phyloP scores from a whole-genome alignment of 2,329 filamentous ascomycete species.

The Botrytis galanthina region DNA sequence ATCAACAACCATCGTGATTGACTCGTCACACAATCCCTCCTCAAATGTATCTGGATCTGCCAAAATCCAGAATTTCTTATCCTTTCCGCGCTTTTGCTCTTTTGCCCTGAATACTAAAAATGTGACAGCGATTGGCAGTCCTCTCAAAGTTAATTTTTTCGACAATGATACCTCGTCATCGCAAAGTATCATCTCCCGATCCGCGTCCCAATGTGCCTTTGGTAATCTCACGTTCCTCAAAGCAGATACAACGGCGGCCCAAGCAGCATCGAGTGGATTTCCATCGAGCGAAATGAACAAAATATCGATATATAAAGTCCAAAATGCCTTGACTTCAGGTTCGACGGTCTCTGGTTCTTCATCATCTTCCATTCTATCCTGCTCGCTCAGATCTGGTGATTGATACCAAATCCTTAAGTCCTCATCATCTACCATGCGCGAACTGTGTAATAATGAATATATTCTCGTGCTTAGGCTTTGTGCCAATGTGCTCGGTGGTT shows the following conservation, averaged over 20 bases:
- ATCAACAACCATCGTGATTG: slow-evolving; percentile 80
- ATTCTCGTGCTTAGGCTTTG: slow-evolving; percentile 80
- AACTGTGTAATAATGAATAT: slow-evolving; percentile 71
- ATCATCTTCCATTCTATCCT: slow-evolving; percentile 44
- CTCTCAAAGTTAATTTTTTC: slow-evolving; percentile 56
- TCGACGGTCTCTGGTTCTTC: slow-evolving; percentile 36
- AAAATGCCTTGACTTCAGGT: slow-evolving; percentile 74
- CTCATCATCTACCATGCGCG: slow-evolving; percentile 60
- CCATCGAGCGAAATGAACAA: slow-evolving; percentile 91
- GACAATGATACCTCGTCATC: slow-evolving; percentile 56
- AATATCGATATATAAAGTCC: slow-evolving; percentile 94
- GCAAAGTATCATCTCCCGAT: slow-evolving; percentile 77
- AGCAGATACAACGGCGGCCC: slow-evolving; percentile 80
- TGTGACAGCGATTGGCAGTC: slow-evolving; percentile 72
- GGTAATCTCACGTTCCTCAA: slow-evolving; percentile 76
- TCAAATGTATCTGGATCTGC: slow-evolving; percentile 89
- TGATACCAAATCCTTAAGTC: slow-evolving; percentile 73
- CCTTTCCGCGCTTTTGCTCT: slow-evolving; percentile 45
- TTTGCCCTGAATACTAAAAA: slow-evolving; percentile 73
- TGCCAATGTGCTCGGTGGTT: slow-evolving; percentile 73
- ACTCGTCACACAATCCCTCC: slow-evolving; percentile 79
- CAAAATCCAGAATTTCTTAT: slow-evolving; percentile 69
- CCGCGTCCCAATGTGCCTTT: slow-evolving; percentile 76
- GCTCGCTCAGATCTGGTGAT: slow-evolving; percentile 47
- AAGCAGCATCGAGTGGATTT: slow-evolving; percentile 87